These are phyloP conservation scores for Myriosclerotinia curreyana DNA, from an alignment of 2,329 filamentous ascomycete genomes.

Conservation along the genomic window DNA sequence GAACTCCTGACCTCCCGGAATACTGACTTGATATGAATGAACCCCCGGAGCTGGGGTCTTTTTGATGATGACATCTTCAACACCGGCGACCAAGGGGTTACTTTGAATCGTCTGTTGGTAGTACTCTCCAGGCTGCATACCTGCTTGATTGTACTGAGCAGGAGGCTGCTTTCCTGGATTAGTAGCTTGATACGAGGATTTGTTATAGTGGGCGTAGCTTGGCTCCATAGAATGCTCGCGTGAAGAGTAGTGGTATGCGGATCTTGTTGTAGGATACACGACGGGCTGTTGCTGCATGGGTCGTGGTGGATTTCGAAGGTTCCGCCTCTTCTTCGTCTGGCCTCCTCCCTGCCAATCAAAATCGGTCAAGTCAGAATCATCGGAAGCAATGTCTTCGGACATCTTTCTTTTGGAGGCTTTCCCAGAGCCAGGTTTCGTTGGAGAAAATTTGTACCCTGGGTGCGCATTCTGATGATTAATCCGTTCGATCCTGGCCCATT, in stretches of 20 bases:
- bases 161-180: conserved; percentile 51
- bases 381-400: conserved; percentile 41
- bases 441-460: conserved; percentile 91
- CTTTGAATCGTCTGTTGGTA: conserved; percentile 43
- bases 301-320: conserved; percentile 21
- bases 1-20: conserved; percentile 40
- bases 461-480: conserved; percentile 82
- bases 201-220: conserved; percentile 39
- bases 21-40: conserved; percentile 40
- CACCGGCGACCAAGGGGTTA: conserved; percentile 27
- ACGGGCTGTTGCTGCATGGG: conserved; percentile 30
- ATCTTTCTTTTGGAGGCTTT: conserved; percentile 49
- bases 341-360: conserved; percentile 43
- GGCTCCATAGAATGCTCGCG: conserved; percentile 37
- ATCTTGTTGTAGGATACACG: conserved; percentile 34
- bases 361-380: conserved; percentile 47
- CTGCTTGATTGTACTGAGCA: conserved; percentile 45
- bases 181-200: conserved; percentile 50
- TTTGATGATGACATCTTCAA: conserved; percentile 47
- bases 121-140: conserved; percentile 48
- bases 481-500: conserved; percentile 75
- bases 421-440: conserved; percentile 59
- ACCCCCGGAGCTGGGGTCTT: conserved; percentile 40
- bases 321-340: conserved; percentile 30
- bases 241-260: conserved; percentile 36